Base-by-base conservation (phyloP, 176 grass and related monocot species). In the Phragmites australis region DNA sequence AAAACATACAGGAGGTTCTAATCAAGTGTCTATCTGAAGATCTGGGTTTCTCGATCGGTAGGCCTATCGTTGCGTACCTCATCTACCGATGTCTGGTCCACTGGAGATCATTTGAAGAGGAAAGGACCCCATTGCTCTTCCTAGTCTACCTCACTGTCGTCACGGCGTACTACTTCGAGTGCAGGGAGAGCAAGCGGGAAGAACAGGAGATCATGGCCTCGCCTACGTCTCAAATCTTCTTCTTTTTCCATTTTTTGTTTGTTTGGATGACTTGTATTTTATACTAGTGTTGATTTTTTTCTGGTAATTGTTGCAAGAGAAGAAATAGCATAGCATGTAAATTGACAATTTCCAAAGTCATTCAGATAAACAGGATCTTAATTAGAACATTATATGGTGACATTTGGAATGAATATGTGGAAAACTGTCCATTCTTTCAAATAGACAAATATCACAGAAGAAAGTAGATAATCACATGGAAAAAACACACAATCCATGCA, bases 21-120 rank as follows among this genome's bases (percentile, higher is more conserved):
- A 92, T 92, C 86, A 88, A 92, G 70, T 92, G 90, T 22, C 75
- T 92, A 40, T 92, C 86, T 74, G 86, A 88, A 88, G 90, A 92
- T 83, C 45, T 92, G 60, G 90, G 90, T 27, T 92, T 88, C 86
- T 92, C 90, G 11, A 86, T 65, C 7, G 66, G 78, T 64, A 88
- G 79, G 42, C 82, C 90, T 70, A 79, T 92, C 46, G 90, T 79
- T 49, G 86, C 90, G 0, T 86, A 85, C 52, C 76, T 92, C 59
- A 88, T 85, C 23, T 86, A 92, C 66, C 79, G 83, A 32, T 92
- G 90, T 42, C 74, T 92, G 11, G 75, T 88, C 21, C 90, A 92
- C n/a, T 92, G 90, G 90, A 88, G 19, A 88, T 88, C 82, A 68
- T 88, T 92, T 80, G 90, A 92, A 85, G 86, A 78, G 63, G 90